Conservation (phyloP, 1,284 basidiomycete species). For the Entoloma clypeatum region DNA sequence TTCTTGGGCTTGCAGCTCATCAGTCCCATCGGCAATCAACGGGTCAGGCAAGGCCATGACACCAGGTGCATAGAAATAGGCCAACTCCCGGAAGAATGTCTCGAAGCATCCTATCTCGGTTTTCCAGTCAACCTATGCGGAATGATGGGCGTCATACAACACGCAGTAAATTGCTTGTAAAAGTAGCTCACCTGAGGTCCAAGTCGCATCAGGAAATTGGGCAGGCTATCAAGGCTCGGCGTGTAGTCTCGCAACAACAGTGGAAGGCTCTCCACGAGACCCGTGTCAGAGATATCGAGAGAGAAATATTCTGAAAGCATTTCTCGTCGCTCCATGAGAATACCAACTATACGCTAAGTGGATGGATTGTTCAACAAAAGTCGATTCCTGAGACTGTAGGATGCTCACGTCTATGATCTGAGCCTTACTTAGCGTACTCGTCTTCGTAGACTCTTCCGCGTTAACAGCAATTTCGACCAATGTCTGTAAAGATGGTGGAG, state of each 20-base stretch:
- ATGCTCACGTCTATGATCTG: slow-evolving; percentile 69
- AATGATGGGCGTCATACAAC: neutral
- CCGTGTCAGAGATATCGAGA: slow-evolving; percentile 61
- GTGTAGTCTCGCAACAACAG: slow-evolving; percentile 81
- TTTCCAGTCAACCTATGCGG: slow-evolving; percentile 78
- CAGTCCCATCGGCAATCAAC: slow-evolving; percentile 18
- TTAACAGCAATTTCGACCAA: slow-evolving; percentile 81
- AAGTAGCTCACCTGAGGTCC: slow-evolving; percentile 66
- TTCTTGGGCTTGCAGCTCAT: slow-evolving; percentile 36
- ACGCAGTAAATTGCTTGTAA: neutral
- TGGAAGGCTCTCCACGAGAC: slow-evolving; percentile 73
- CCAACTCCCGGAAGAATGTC: slow-evolving; percentile 83
- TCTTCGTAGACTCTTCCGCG: slow-evolving; percentile 55
- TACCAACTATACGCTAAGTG: slow-evolving; percentile 55
- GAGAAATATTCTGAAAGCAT: slow-evolving; percentile 96
- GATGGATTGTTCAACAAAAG: slow-evolving; percentile 1
- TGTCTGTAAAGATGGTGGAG: slow-evolving; percentile 69
- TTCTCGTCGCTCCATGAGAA: slow-evolving; percentile 58
- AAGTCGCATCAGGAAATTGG: slow-evolving; percentile 80
- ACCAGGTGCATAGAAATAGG: slow-evolving; percentile 83
- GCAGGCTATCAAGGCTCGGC: slow-evolving; percentile 83
- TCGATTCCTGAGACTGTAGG: neutral
- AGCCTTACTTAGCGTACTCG: slow-evolving; percentile 47
- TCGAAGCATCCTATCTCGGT: slow-evolving; percentile 85
- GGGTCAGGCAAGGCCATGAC: slow-evolving; percentile 29